Percentiles rank a stretch among this genome's conserved stretches.
Conservation (phyloP, 176 grass and related monocot genomes). For the Sorghum bicolor region DNA sequence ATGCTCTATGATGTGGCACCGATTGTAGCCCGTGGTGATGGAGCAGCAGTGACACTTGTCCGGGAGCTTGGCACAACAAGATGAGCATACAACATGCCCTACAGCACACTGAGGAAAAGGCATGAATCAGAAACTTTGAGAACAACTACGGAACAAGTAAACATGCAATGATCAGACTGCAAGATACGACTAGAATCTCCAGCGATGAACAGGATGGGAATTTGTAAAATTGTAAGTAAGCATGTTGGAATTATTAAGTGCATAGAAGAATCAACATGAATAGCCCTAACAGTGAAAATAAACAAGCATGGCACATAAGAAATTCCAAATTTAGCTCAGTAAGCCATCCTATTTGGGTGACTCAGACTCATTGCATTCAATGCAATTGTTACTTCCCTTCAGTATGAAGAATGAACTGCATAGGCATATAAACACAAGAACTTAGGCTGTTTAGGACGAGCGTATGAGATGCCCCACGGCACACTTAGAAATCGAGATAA, state of each 20-base stretch:
- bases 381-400: background rate
- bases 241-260: background rate
- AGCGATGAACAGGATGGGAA: background rate
- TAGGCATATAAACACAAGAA: background rate
- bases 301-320: background rate
- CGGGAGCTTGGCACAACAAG: slow-evolving; percentile 24
- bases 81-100: slow-evolving; percentile 35
- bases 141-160: background rate
- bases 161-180: background rate
- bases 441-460: background rate
- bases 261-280: background rate
- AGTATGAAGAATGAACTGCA: background rate
- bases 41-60: slow-evolving; percentile 37
- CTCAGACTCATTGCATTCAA: background rate
- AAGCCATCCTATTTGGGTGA: background rate
- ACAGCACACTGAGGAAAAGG: slow-evolving; percentile 25
- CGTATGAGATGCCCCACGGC: background rate
- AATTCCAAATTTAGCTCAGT: background rate
- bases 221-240: background rate
- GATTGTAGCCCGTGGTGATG: slow-evolving; percentile 29
- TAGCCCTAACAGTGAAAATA: background rate
- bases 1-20: slow-evolving; percentile 40
- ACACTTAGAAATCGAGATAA: background rate
- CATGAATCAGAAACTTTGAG: background rate
- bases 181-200: background rate